A percentile compares a stretch with the other conserved stretches of the same genome.
Evolutionary conservation across 2,329 filamentous ascomycete species (phyloP).

Genomic region (Colletotrichum melonis): DNA sequence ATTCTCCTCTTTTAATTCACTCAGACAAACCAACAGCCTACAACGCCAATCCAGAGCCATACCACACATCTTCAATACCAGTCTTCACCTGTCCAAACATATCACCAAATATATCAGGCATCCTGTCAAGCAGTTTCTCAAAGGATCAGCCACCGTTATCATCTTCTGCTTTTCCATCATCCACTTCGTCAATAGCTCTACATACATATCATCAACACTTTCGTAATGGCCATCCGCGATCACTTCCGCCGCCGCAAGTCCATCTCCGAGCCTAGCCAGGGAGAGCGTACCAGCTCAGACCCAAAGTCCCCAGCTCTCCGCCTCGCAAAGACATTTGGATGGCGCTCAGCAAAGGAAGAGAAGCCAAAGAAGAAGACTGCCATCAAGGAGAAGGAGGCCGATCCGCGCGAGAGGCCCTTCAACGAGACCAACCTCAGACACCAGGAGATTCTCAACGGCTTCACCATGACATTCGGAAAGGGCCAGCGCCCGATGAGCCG

Average conservation of each 20-base stretch:
- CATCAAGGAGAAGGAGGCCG: slow-evolving; percentile 40
- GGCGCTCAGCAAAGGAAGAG: slow-evolving; percentile 41
- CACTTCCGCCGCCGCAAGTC: slow-evolving; percentile 55
- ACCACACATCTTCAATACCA: not conserved
- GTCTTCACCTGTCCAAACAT: not conserved
- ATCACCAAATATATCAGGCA: not conserved
- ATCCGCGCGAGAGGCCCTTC: slow-evolving; percentile 58
- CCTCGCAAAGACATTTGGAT: slow-evolving; percentile 36
- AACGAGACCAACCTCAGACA: slow-evolving; percentile 58
- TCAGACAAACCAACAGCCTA: not conserved
- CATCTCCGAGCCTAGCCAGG: slow-evolving; percentile 46
- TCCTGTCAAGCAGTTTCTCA: not conserved
- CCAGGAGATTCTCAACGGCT: slow-evolving; percentile 58
- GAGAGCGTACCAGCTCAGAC: slow-evolving; percentile 43
- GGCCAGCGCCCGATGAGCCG: slow-evolving; percentile 12
- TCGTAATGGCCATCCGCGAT: slow-evolving; percentile 55
- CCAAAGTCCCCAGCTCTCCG: slow-evolving; percentile 30
- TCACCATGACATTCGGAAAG: slow-evolving; percentile 58
- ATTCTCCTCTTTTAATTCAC: not conserved
- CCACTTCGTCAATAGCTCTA: not conserved
- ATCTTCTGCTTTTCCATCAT: not conserved
- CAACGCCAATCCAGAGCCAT: not conserved
- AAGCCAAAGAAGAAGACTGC: slow-evolving; percentile 41
- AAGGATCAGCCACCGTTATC: not conserved
- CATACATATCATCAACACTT: not conserved